Percentiles rank a stretch among this genome's conserved stretches.
phyloP scores from a whole-genome alignment of 495 filamentous ascomycete genomes.

The Xylaria scruposa region DNA sequence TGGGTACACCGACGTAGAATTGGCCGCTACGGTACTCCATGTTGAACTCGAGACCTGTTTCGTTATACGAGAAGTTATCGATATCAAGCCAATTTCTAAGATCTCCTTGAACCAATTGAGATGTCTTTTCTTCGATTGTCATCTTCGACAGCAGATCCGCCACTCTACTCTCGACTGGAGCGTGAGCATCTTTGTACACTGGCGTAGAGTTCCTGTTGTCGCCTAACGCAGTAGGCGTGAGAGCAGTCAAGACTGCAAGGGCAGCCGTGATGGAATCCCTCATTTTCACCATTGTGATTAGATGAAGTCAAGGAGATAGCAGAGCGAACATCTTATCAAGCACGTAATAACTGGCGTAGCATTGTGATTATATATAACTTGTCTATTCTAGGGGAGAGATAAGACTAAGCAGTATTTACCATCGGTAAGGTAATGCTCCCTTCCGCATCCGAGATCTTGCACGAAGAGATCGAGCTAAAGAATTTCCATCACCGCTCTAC shows the following conservation, averaged over 20 bases:
- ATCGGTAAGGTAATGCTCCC: slow-evolving; percentile 1
- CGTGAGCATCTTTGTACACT: slow-evolving; percentile 67
- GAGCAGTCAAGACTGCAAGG: slow-evolving; percentile 18
- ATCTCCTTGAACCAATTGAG: slow-evolving; percentile 73
- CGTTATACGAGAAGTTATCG: slow-evolving; percentile 65
- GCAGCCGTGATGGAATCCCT: slow-evolving; percentile 11
- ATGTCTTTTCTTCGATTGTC: slow-evolving; percentile 73
- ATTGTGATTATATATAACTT: slow-evolving; percentile 19
- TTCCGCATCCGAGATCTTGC: not conserved
- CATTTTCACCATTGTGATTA: slow-evolving; percentile 20
- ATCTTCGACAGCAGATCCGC: slow-evolving; percentile 69
- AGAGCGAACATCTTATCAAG: not conserved
- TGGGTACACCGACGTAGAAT: slow-evolving; percentile 73
- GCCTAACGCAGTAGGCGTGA: not conserved
- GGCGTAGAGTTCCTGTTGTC: slow-evolving; percentile 25
- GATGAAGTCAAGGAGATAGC: not conserved
- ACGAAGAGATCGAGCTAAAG: not conserved
- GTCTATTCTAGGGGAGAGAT: not conserved
- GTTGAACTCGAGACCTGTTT: slow-evolving; percentile 66
- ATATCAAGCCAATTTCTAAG: slow-evolving; percentile 73
- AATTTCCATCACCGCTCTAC: not conserved
- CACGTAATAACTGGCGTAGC: not conserved
- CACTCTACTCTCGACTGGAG: slow-evolving; percentile 66
- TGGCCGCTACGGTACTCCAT: slow-evolving; percentile 67
- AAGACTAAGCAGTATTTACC: not conserved